Evolutionary conservation across 1,284 basidiomycete species (phyloP), one percentile per base, ranked within the genome.

Genomic region (Trichosporon faecale): DNA sequence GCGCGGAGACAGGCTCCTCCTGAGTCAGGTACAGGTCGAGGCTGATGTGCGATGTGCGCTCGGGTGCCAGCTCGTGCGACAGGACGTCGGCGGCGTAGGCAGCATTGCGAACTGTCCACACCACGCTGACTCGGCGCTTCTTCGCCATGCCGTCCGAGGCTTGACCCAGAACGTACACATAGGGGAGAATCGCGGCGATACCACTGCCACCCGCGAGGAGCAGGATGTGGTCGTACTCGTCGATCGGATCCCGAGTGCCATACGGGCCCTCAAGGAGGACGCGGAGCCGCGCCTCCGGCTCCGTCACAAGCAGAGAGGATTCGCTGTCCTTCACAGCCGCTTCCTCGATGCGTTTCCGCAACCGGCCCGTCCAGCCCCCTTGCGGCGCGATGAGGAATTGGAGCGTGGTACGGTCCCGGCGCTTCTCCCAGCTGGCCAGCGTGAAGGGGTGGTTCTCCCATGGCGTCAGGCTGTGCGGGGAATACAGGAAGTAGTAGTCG

Each of bases 371-470:
- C 18, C 70, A 73, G n/a, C 76, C 78, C 3, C 29, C 65, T 9
- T 71, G 71, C 2, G 77, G 74, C 8, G 71, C 72, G 35, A 77
- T 70, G n/a, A 77, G 70, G 64, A 79, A 79, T 65, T 76, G 68
- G 8, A 79, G 72, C 9, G 61, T 68, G 3, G 69, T 74, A 2
- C 60, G 66, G 6, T 35, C 40, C 3, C 64, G 18, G 5, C 63
- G 18, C 49, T 55, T 57, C 31, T 73, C 67, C 72, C 75, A 74
- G 18, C 64, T 65, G 3, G 77, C 76, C 2, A 80, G 68, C 0
- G 76, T 76, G 73, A 78, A 78, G 6, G 77, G 76, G 68, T 78
- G 77, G 61, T 77, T 78, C 67, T 80, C 76, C 76, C 76, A 78
- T 1, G 74, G 74, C 8, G 70, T 75, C 14, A 74, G 61, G 11